These are phyloP conservation scores for Rubroboletus satanas DNA, from an alignment of 768 basidiomycete genomes.

Conservation along the genomic window DNA sequence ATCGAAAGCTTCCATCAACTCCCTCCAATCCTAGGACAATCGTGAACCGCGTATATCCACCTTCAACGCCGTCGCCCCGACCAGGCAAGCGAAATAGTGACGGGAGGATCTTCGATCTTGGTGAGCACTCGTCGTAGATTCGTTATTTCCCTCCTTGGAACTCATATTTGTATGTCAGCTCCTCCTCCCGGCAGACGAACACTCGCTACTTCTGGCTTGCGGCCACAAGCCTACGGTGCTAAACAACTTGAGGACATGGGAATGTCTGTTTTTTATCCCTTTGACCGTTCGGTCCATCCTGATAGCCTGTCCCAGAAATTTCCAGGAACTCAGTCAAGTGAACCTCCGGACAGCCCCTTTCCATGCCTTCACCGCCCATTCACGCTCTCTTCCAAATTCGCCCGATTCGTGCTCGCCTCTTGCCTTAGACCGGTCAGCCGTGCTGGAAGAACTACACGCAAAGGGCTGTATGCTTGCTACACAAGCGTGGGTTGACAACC, in stretches of 20 bases:
- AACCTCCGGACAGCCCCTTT: constrained; percentile 52
- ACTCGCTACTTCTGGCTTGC: constrained; percentile 46
- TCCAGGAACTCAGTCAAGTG: constrained; percentile 50
- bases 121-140: constrained; percentile 31
- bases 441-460: constrained; percentile 49
- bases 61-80: constrained; percentile 10
- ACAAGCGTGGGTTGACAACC: constrained; percentile 84
- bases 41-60: constrained; percentile 23
- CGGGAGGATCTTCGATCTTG: constrained; percentile 37
- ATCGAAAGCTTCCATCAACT: neutral
- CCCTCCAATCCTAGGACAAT: neutral
- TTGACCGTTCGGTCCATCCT: neutral
- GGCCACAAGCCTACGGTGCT: constrained; percentile 43
- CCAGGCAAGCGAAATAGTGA: constrained; percentile 8
- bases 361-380: constrained; percentile 52
- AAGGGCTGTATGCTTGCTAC: constrained; percentile 67
- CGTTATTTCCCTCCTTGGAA: neutral
- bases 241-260: constrained; percentile 47
- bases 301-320: constrained; percentile 38
- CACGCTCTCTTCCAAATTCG: constrained; percentile 27
- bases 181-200: constrained; percentile 38
- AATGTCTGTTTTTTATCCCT: constrained; percentile 40
- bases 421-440: constrained; percentile 49
- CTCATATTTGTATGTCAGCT: constrained; percentile 20
- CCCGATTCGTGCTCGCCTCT: constrained; percentile 16